Evolutionary conservation across 2,329 filamentous ascomycete species (phyloP), one percentile per base, ranked within the genome.

Genomic region (Tolypocladium ophioglossoides): DNA sequence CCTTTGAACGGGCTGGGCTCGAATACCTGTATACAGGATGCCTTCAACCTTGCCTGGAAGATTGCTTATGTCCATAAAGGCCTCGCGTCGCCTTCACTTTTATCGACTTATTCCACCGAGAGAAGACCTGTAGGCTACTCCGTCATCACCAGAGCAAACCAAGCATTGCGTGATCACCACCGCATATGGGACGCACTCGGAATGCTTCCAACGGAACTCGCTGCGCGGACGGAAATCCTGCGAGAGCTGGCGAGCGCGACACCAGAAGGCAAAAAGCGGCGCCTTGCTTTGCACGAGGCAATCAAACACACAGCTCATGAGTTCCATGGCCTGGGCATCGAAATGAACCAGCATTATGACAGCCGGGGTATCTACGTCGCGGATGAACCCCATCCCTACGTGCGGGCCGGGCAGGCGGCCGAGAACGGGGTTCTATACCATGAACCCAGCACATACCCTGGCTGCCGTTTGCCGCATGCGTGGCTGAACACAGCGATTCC

Each of bases 1-100:
- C 80, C 80, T 0, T 68, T 76, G 20, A 79, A 81, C 60, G 81
- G 78, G 0, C 71, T 83, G 0, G 79, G 80, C 2, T 77, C 73
- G 32, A 83, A 83, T 61, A 83, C 79, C 1, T 82, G 79, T 57
- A 76, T 82, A 30, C 77, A 80, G 61, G 78, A 81, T 59, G 75
- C 78, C 1, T 78, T 72, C 63, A 81, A 82, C 58, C 68, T 81
- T 1, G 78, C 76, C 14, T 82, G 77, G 78, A 82, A 81, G 56
- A 65, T 80, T 22, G 71, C 74, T 3, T 76, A 77, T 57, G 77
- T 78, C 3, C 35, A 60, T 41, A 63, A 49, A 14, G 61, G 61
- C 3, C 41, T 57, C 56, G 74, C 74, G 0, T 60, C 60, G 1
- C 63, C 64, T 1, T 58, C 61, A 2, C 63, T 79, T 0, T 68